Base-by-base conservation (phyloP, 108 stramenopile genomes). In the Conticribra weissflogii region DNA sequence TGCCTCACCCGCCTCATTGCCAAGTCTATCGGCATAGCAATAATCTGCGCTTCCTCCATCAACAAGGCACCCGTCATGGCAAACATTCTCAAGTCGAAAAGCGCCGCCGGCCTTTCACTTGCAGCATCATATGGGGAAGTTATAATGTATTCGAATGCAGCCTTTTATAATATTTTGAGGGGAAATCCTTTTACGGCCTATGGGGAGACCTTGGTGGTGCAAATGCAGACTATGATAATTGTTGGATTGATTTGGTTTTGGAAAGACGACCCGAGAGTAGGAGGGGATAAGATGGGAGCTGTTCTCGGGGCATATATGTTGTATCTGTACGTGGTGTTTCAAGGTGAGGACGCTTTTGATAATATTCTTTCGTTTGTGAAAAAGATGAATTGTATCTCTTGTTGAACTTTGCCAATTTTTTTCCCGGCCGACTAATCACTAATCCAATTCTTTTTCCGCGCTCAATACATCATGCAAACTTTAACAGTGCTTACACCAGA, bases 121-220 rank as follows among this genome's bases (percentile, higher is more conserved):
- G 49, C 48, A 18, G 69, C 81, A 7, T 23, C 85, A 1, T 94
- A 89, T 70, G 84, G 79, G 3, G 93, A 91, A 64, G 76, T 81
- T 0, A 54, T 91, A 9, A 74, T 94, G 50, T 86, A 88, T 54
- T 81, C 83, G 25, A 89, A 89, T 71, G 79, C 72, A 15, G 83
- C 86, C 19, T 78, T 87, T 46, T 94, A 94, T 53, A 87, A 88
- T 25, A 63, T 80, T 15, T 48, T 89, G 41, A 45, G 67, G 24
- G 86, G 83, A 2, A 84, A 89, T 78, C 93, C 93, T 0, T 88
- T 94, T 50, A 86, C 89, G 17, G 84, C 92, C 3, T 93, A 86
- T 59, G 93, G 93, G n/a, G 93, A 94, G 72, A 89, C 86, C 14
- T 61, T 85, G 15, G 74, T 82, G 30, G 73, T 94, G 27, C 45